Conservation (phyloP, 1,139 yeast species). For the Meyerozyma elateridarum region DNA sequence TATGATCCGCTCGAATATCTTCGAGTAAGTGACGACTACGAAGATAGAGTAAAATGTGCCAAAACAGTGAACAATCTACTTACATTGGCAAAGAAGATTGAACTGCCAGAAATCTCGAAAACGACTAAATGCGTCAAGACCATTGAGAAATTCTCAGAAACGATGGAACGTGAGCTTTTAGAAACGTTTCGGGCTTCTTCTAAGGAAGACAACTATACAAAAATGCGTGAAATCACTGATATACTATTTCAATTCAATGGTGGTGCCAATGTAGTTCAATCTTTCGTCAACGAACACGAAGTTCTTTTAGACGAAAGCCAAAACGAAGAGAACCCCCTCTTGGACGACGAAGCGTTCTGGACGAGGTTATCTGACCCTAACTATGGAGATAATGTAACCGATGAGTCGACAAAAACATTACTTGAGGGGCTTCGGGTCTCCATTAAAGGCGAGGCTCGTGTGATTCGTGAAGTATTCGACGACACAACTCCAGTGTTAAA, state of each 20-base stretch:
- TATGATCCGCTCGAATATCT: constrained; percentile 60
- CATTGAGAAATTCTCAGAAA: constrained; percentile 70
- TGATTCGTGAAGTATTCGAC: constrained; percentile 69
- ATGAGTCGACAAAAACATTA: constrained; percentile 30
- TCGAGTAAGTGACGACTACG: constrained; percentile 36
- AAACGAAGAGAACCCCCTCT: constrained; percentile 33
- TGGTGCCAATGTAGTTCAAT: constrained; percentile 76
- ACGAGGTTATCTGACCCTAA: constrained; percentile 33
- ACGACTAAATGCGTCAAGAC: constrained; percentile 47
- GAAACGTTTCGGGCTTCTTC: constrained; percentile 56
- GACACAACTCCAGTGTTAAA: constrained; percentile 61
- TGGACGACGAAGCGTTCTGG: constrained; percentile 39
- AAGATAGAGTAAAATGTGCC: constrained; percentile 64
- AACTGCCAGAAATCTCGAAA: constrained; percentile 45
- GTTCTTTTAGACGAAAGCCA: constrained; percentile 48
- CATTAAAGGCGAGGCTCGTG: constrained; percentile 66
- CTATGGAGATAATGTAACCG: constrained; percentile 25
- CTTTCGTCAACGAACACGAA: constrained; percentile 78
- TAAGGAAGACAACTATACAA: constrained; percentile 54
- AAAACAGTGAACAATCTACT: constrained; percentile 63
- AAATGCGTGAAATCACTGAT: constrained; percentile 74
- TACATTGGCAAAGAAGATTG: constrained; percentile 57
- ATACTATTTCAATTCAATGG: constrained; percentile 81
- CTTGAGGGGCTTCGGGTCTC: constrained; percentile 34
- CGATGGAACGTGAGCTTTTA: constrained; percentile 64